Conservation (phyloP, 257 asterid genomes). For the Cordia subcordata region DNA sequence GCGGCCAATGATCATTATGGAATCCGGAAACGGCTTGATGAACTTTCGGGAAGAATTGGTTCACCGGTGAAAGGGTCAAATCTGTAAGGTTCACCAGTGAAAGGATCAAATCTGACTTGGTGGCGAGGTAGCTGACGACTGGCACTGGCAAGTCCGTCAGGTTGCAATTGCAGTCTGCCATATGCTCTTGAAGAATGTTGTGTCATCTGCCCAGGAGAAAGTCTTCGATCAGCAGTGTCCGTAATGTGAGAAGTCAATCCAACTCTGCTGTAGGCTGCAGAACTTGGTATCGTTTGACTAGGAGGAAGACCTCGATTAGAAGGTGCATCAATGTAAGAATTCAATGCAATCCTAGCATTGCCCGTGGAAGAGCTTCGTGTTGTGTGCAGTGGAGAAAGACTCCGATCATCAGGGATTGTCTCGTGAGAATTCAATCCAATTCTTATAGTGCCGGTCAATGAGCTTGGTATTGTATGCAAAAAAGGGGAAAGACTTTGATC, state of each 20-base stretch:
- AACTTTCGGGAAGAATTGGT: slow-evolving; percentile 47
- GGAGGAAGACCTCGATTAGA: background rate
- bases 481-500: slow-evolving; percentile 20
- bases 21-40: slow-evolving; percentile 27
- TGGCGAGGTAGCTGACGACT: slow-evolving; percentile 41
- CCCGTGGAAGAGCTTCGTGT: background rate
- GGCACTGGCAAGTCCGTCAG: slow-evolving; percentile 14
- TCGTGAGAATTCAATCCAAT: slow-evolving; percentile 18
- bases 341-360: background rate
- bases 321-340: background rate
- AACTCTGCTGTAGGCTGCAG: background rate
- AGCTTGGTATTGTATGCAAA: slow-evolving; percentile 27
- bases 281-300: background rate
- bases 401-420: slow-evolving; percentile 11
- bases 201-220: background rate
- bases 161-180: slow-evolving; percentile 23
- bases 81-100: slow-evolving; percentile 80
- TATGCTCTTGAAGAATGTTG: slow-evolving; percentile 12
- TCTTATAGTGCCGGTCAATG: slow-evolving; percentile 29
- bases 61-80: slow-evolving; percentile 97
- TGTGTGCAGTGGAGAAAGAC: background rate
- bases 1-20: background rate
- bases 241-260: background rate
- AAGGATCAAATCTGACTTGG: slow-evolving; percentile 75
- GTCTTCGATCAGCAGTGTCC: background rate